A percentile compares a stretch with the other conserved stretches of the same genome.
phyloP scores from a whole-genome alignment of 2,329 filamentous ascomycete species.

The Ophiocordyceps australis region DNA sequence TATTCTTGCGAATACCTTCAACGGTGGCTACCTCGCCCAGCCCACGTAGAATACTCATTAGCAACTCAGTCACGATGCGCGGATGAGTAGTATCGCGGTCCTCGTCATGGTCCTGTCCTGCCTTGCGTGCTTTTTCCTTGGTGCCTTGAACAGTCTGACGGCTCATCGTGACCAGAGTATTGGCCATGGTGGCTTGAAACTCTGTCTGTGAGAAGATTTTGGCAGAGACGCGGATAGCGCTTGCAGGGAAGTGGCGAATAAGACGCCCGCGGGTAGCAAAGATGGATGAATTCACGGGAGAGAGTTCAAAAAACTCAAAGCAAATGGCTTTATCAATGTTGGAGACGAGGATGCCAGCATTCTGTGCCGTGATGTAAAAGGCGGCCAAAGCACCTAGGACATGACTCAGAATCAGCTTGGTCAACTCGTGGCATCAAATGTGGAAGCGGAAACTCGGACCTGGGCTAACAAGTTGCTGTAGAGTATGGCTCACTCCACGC shows the following conservation, averaged over 20 bases:
- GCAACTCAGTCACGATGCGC: slow-evolving; percentile 29
- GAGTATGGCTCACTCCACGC: background rate
- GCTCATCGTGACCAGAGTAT: slow-evolving; percentile 12
- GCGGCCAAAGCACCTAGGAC: background rate
- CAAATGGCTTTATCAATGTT: slow-evolving; percentile 4
- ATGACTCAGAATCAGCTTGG: background rate
- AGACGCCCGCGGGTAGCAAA: slow-evolving; percentile 8
- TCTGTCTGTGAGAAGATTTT: background rate
- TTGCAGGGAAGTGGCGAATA: background rate
- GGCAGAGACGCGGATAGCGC: background rate
- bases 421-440: background rate
- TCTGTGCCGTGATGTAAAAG: slow-evolving; percentile 8
- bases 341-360: slow-evolving; percentile 14
- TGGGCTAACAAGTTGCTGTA: background rate
- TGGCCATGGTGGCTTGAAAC: slow-evolving; percentile 7
- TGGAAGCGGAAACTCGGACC: background rate
- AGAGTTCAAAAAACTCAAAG: slow-evolving; percentile 16
- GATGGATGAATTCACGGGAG: slow-evolving; percentile 5
- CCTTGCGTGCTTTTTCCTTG: slow-evolving; percentile 15
- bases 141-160: slow-evolving; percentile 7
- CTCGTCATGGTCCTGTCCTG: slow-evolving; percentile 15
- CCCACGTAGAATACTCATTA: slow-evolving; percentile 18
- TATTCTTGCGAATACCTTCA: slow-evolving; percentile 25
- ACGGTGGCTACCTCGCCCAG: slow-evolving; percentile 10
- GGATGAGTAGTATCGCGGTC: slow-evolving; percentile 29